Conservation (phyloP, 345 rosid genomes). For the Arabidopsis thaliana region DNA sequence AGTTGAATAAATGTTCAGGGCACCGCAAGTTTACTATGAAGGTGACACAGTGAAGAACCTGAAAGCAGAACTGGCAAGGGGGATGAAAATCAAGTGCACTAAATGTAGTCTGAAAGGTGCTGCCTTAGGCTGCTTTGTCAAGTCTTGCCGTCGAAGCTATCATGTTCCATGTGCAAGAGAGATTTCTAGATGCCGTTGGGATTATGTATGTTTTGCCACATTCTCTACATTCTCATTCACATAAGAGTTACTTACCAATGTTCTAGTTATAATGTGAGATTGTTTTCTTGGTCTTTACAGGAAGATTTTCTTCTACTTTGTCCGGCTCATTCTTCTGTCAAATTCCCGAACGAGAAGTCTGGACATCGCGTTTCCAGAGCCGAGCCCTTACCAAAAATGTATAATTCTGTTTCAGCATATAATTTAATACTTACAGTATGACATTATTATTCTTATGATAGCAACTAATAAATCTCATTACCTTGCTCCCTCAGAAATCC, state of each 20-base stretch:
- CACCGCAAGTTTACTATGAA: slow-evolving; percentile 73
- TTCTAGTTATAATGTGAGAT: neutral
- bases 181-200: slow-evolving; percentile 78
- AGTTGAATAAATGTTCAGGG: slow-evolving; percentile 56
- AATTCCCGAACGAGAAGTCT: slow-evolving; percentile 71
- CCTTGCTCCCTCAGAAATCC: slow-evolving; percentile 51
- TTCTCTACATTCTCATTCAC: neutral
- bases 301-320: slow-evolving; percentile 74
- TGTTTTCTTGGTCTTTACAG: slow-evolving; percentile 48
- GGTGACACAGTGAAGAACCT: slow-evolving; percentile 69
- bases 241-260: neutral
- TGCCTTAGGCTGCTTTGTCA: slow-evolving; percentile 82
- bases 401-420: slow-evolving; percentile 13
- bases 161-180: slow-evolving; percentile 79
- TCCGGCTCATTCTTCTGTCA: slow-evolving; percentile 68
- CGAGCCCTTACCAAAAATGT: slow-evolving; percentile 24
- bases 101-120: slow-evolving; percentile 81
- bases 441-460: neutral
- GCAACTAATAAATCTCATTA: neutral
- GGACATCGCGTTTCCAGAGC: slow-evolving; percentile 12
- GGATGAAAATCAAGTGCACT: slow-evolving; percentile 75
- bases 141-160: slow-evolving; percentile 76
- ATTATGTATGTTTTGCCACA: slow-evolving; percentile 49
- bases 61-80: slow-evolving; percentile 75
- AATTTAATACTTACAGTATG: neutral